Evolutionary conservation across 805 yeast species (phyloP).

Genomic region (Ascoidea asiatica): DNA sequence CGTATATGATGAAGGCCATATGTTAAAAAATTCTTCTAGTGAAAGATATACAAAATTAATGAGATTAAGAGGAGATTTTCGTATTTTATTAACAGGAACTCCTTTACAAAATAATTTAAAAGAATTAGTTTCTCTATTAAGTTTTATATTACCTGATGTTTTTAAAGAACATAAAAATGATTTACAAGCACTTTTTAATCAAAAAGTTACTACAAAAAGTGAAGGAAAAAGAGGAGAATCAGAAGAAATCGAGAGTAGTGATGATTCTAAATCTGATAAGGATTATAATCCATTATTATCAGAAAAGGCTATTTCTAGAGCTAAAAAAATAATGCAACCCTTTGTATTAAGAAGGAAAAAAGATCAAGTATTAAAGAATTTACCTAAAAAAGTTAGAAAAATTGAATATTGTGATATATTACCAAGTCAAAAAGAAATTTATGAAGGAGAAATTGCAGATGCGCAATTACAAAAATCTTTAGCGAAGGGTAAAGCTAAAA

Average conservation of each 20-base stretch:
- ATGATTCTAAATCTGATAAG: slow-evolving; percentile 23
- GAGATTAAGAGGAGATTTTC: slow-evolving; percentile 71
- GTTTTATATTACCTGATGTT: slow-evolving; percentile 77
- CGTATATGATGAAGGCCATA: slow-evolving; percentile 96
- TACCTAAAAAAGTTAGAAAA: slow-evolving; percentile 63
- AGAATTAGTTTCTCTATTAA: slow-evolving; percentile 80
- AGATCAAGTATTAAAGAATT: slow-evolving; percentile 78
- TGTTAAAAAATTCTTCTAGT: slow-evolving; percentile 79
- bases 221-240: slow-evolving; percentile 12
- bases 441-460: slow-evolving; percentile 25
- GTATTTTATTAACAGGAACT: slow-evolving; percentile 87
- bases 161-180: slow-evolving; percentile 77
- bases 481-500: slow-evolving; percentile 26
- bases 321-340: slow-evolving; percentile 97
- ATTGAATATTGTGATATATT: slow-evolving; percentile 56
- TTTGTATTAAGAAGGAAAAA: slow-evolving; percentile 87
- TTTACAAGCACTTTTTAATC: slow-evolving; percentile 71
- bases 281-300: slow-evolving; percentile 71
- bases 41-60: slow-evolving; percentile 82
- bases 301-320: slow-evolving; percentile 82
- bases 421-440: slow-evolving; percentile 39
- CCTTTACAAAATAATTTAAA: slow-evolving; percentile 89
- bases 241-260: slow-evolving; percentile 14
- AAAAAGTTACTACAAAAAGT: slow-evolving; percentile 61
- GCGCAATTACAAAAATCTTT: slow-evolving; percentile 9